Evolutionary conservation across 208 protist species (phyloP).

Genomic region (Leishmania arabica): DNA sequence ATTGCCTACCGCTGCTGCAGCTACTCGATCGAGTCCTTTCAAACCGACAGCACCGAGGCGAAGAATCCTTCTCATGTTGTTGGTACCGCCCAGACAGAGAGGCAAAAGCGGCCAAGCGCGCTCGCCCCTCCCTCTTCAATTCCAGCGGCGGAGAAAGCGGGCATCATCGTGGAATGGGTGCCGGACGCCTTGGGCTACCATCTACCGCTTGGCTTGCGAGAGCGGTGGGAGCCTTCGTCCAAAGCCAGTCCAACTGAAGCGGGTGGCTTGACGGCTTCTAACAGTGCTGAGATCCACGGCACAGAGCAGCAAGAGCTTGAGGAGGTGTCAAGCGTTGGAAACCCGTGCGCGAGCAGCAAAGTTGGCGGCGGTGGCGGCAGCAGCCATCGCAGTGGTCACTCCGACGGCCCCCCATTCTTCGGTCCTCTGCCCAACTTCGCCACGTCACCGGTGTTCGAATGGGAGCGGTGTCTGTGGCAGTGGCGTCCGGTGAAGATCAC

Average conservation of each 20-base stretch:
- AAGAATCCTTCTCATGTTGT: background rate
- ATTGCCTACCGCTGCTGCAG: background rate
- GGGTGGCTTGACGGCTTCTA: background rate
- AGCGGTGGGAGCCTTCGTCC: background rate
- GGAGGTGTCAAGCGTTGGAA: background rate
- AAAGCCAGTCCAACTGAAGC: background rate
- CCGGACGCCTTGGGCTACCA: constrained; percentile 40
- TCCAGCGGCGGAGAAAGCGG: constrained; percentile 3
- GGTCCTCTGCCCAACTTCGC: constrained; percentile 20
- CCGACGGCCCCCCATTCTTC: constrained; percentile 11
- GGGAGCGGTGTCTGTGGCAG: constrained; percentile 61
- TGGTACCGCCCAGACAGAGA: background rate
- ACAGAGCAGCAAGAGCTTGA: background rate
- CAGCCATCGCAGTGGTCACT: background rate
- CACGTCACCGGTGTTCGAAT: constrained; percentile 60
- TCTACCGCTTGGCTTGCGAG: constrained; percentile 7
- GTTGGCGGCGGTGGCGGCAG: background rate
- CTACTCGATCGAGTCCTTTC: background rate
- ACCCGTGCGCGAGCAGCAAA: background rate
- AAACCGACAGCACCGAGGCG: background rate
- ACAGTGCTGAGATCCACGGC: background rate
- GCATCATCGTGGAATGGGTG: constrained; percentile 32
- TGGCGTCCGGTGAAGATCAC: constrained; percentile 46
- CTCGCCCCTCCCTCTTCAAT: background rate
- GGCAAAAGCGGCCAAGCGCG: background rate